A percentile compares a stretch with the other conserved stretches of the same genome.
Evolutionary conservation across 2,329 filamentous ascomycete genomes (phyloP).

Genomic region (Pseudogymnoascus sp.): DNA sequence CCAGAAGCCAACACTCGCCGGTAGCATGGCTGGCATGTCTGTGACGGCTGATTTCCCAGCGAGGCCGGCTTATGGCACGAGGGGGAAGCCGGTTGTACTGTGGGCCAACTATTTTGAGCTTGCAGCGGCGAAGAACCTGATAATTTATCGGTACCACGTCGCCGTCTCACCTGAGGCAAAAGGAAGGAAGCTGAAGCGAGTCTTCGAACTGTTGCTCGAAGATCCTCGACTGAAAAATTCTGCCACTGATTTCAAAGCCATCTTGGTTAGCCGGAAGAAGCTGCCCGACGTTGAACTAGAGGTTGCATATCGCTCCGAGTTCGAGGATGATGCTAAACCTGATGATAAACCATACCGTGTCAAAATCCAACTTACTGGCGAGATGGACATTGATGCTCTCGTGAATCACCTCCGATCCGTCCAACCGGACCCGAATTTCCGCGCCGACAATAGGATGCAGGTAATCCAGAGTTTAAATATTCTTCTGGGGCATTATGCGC

Average conservation of each 20-base stretch:
- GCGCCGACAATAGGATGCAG: constrained; percentile 35
- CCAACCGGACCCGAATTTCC: constrained; percentile 12
- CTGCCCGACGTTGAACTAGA: neutral
- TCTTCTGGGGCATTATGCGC: constrained; percentile 44
- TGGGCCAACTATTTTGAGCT: constrained; percentile 31
- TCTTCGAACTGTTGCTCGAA: constrained; percentile 29
- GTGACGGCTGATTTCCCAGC: constrained; percentile 13
- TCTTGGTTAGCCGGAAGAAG: constrained; percentile 6
- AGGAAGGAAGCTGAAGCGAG: constrained; percentile 26
- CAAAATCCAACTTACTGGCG: constrained; percentile 21
- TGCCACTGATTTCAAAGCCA: constrained; percentile 26
- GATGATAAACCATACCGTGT: constrained; percentile 15
- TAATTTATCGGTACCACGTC: constrained; percentile 27
- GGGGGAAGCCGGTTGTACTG: constrained; percentile 24
- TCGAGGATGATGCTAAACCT: constrained; percentile 15
- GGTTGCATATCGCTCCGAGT: constrained; percentile 16
- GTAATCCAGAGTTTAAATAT: constrained; percentile 53
- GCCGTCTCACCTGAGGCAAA: constrained; percentile 21
- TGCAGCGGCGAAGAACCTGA: constrained; percentile 21
- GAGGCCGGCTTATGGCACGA: constrained; percentile 24
- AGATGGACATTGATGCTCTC: constrained; percentile 16
- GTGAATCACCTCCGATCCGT: constrained; percentile 14
- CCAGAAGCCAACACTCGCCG: constrained; percentile 8
- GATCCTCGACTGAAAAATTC: constrained; percentile 16
- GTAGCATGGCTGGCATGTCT: constrained; percentile 12